Base-by-base conservation (phyloP, 176 grass and related monocot species). In the Melocanna baccifera region DNA sequence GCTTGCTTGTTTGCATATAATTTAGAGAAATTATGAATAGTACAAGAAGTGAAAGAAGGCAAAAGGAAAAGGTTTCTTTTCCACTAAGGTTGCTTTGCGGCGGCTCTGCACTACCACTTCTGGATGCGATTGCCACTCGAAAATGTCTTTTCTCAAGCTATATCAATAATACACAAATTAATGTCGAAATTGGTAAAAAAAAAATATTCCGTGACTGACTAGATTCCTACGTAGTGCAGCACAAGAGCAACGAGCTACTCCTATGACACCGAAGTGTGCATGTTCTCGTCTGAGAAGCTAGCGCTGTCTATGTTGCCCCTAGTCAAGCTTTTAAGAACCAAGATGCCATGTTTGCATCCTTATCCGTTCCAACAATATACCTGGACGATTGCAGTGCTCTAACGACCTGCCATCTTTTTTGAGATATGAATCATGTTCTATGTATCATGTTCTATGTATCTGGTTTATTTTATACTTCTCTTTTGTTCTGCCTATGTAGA, bases 291-390 rank as follows among this genome's bases (percentile, higher is more conserved):
- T 29, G 51, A 51, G 67, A 59, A 10, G 67, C 9, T 32, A 78
- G 67, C 48, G 4, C 39, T 29, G 14, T 43, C 25, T 16, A 6
- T 20, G 46, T 1, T 67, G n/a, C n/a, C n/a, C 9, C 39, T 26
- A 10, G 40, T 37, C 22, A 37, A 10, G 36, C 61, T 23, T 32
- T n/a, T 53, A 42, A 28, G 83, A 53, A 76, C 26, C 79, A 32
- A 16, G 77, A 40, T 55, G 64, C 11, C 77, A 50, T 63, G 71
- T 40, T 12, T 26, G 71, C 83, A 7, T 69, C 41, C 82, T 69
- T 78, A 63, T 77, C 80, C 72, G 9, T 25, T 71, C 55, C 57
- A 71, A 67, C 16, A 42, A 43, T 86, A 65, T 39, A 63, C 58
- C 28, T 42, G 26, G 34, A 52, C 71, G 26, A 59, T 81, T 83